These are phyloP conservation scores for Solanum chacoense DNA, from an alignment of 305 asterid genomes.

Conservation along the genomic window DNA sequence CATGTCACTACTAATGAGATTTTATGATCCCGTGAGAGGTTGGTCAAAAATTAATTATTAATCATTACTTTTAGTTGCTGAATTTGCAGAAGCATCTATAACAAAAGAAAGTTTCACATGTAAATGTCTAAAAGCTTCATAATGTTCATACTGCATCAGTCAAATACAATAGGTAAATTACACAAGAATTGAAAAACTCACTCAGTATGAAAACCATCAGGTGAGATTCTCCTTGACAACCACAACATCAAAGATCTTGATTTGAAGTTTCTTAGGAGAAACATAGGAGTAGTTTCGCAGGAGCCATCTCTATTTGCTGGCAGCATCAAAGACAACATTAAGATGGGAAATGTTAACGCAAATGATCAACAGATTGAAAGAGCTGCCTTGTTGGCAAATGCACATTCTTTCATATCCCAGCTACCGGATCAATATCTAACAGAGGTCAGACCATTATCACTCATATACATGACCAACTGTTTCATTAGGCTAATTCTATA, in stretches of 20 bases:
- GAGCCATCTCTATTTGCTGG: conserved; percentile 81
- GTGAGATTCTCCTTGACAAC: conserved; percentile 58
- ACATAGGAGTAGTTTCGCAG: conserved; percentile 76
- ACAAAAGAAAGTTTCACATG: not conserved
- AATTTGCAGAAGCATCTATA: not conserved
- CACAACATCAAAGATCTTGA: conserved; percentile 62
- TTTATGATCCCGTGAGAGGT: conserved; percentile 66
- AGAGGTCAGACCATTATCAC: conserved; percentile 33
- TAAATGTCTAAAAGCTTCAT: not conserved
- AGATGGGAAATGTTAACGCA: conserved; percentile 51
- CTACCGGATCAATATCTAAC: conserved; percentile 64
- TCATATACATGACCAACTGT: not conserved
- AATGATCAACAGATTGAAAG: conserved; percentile 42
- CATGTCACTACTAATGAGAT: conserved; percentile 58
- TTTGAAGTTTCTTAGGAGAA: conserved; percentile 59
- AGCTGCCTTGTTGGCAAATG: conserved; percentile 75
- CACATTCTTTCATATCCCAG: conserved; percentile 68
- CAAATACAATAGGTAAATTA: not conserved
- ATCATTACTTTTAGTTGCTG: not conserved
- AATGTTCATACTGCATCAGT: not conserved
- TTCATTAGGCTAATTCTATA: not conserved
- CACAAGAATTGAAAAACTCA: conserved; percentile 12
- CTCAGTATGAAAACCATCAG: conserved; percentile 23
- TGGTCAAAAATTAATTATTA: not conserved
- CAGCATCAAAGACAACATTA: conserved; percentile 65